These are phyloP conservation scores for fission yeast (Schizosaccharomyces pombe) DNA, from an alignment of 805 yeast genomes.

Conservation along the genomic window DNA sequence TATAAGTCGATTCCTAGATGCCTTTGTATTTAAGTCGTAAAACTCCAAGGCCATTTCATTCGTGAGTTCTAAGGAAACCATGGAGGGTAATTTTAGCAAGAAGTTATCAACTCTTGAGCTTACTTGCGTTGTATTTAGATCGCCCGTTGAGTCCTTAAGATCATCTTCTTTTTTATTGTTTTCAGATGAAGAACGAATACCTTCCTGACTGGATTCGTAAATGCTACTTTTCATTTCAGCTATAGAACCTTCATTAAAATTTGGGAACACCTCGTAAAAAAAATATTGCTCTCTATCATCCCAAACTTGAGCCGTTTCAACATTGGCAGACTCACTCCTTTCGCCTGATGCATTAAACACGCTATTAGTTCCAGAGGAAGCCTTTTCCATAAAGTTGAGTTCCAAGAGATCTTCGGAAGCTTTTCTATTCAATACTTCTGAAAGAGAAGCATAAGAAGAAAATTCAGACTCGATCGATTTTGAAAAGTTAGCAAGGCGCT, in stretches of 20 bases:
- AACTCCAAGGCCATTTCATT: conserved; percentile 17
- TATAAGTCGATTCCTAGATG: conserved; percentile 38
- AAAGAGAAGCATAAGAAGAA: neutral
- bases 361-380: too few species aligned
- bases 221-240: too few species aligned
- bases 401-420: too few species aligned
- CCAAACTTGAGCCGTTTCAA: neutral
- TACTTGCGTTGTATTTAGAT: neutral
- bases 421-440: neutral
- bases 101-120: conserved; percentile 7
- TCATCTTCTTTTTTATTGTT: too few species aligned
- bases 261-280: neutral
- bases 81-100: conserved; percentile 7
- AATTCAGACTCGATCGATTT: neutral
- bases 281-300: neutral
- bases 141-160: neutral
- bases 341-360: too few species aligned
- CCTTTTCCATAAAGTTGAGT: too few species aligned
- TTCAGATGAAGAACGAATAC: too few species aligned
- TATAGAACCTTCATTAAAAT: too few species aligned
- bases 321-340: too few species aligned
- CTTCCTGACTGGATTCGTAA: too few species aligned
- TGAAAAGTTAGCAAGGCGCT: neutral
- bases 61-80: conserved; percentile 10
- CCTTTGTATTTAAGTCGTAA: conserved; percentile 36